Percentiles rank a stretch among this genome's conserved stretches.
Conservation (phyloP, 495 filamentous ascomycete species). For the Trichocladium uniseriatum region DNA sequence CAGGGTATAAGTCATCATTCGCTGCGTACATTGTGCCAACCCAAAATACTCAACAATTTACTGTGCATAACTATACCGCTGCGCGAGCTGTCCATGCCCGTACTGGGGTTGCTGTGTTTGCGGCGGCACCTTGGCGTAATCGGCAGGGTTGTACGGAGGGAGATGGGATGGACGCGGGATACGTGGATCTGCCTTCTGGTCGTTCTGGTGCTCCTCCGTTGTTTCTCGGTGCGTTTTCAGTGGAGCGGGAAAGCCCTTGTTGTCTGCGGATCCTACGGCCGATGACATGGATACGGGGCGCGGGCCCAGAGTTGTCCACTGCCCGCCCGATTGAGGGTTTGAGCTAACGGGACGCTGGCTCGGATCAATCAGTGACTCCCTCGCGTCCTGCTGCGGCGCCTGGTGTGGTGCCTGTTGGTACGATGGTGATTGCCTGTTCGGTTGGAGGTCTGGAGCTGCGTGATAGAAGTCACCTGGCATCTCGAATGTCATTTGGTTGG, state of each 20-base stretch:
- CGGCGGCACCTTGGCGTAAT: constrained; percentile 28
- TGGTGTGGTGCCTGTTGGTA: neutral
- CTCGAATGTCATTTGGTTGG: constrained; percentile 20
- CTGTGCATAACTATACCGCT: constrained; percentile 13
- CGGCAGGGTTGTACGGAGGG: constrained; percentile 36
- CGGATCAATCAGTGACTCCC: constrained; percentile 28
- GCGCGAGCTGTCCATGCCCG: constrained; percentile 6
- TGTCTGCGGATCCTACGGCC: constrained; percentile 27
- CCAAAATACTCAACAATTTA: neutral
- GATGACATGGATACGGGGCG: constrained; percentile 30
- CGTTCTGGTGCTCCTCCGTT: constrained; percentile 30
- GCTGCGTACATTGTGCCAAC: neutral
- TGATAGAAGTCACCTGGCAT: constrained; percentile 40
- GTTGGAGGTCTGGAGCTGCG: constrained; percentile 14
- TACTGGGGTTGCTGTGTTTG: constrained; percentile 9
- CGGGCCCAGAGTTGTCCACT: constrained; percentile 19
- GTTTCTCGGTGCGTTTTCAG: constrained; percentile 33
- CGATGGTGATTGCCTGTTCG: constrained; percentile 15
- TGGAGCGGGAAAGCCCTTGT: constrained; percentile 28
- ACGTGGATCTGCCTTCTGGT: constrained; percentile 17
- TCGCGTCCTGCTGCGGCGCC: constrained; percentile 8
- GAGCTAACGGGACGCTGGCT: constrained; percentile 23
- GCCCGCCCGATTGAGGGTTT: constrained; percentile 15
- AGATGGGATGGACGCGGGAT: constrained; percentile 18
- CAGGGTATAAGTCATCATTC: constrained; percentile 12